A percentile compares a stretch with the other conserved stretches of the same genome.
Conservation (phyloP, 768 basidiomycete species). For the Mycena rebaudengoi region DNA sequence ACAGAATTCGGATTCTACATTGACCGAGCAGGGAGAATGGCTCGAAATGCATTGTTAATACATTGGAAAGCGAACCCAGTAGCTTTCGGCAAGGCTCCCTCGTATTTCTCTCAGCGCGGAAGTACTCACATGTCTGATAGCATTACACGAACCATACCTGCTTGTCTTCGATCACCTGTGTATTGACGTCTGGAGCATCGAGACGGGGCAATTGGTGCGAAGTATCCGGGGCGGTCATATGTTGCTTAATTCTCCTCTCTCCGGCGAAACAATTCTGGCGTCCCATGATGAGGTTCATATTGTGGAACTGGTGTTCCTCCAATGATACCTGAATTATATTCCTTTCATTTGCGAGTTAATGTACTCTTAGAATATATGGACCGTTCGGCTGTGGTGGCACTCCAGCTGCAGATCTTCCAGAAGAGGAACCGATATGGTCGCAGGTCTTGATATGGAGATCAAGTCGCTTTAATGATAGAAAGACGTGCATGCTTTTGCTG, state of each 20-base stretch:
- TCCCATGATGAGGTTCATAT: too few species aligned
- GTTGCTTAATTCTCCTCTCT: conserved; percentile 21
- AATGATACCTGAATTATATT: too few species aligned
- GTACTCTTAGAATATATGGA: too few species aligned
- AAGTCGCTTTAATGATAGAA: too few species aligned
- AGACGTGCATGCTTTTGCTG: too few species aligned
- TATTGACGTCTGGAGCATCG: conserved; percentile 79
- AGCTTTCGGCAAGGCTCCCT: conserved; percentile 65
- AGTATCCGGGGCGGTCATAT: conserved; percentile 61
- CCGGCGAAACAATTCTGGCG: background rate
- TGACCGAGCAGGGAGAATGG: conserved; percentile 77
- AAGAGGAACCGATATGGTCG: too few species aligned
- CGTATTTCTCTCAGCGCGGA: background rate
- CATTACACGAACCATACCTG: conserved; percentile 80
- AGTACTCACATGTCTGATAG: conserved; percentile 42
- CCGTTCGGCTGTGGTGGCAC: too few species aligned
- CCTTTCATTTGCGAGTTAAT: too few species aligned
- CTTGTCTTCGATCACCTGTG: conserved; percentile 80
- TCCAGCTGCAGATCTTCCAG: too few species aligned
- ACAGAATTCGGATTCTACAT: conserved; percentile 85
- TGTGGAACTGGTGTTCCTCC: too few species aligned
- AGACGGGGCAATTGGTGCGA: conserved; percentile 73
- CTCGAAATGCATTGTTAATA: conserved; percentile 72
- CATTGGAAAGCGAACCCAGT: conserved; percentile 79
- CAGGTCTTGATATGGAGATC: too few species aligned